Base-by-base conservation (phyloP, 2,329 filamentous ascomycete species). In the Fusarium liriodendri region DNA sequence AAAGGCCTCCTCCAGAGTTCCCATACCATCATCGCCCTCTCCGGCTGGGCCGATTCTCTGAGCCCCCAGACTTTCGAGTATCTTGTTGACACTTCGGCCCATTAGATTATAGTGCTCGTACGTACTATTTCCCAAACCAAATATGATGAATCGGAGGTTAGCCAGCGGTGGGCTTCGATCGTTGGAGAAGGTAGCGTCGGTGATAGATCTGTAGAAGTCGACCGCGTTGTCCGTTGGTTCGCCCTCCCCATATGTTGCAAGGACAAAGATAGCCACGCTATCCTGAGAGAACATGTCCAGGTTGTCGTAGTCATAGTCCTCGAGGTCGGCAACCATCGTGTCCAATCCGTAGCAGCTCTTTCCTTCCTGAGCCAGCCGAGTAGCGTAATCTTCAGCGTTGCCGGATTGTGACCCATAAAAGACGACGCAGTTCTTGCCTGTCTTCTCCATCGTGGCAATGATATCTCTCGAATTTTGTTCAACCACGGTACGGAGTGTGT, bases 401-500 rank as follows among this genome's bases (percentile, higher is more conserved):
- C 47, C 47, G 10, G 47, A 29, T 7, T 54, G 47, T 11, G 47
- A 29, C 2, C 47, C 47, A 32, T 54, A 54, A 3, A 54, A 54
- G 10, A 54, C 16, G 10, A 54, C 10, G 11, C 47, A 54, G 10
- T 54, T 54, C 29, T 54, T 54, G 18, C 27, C 18, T 18, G 47
- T 5, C 27, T n/a, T 32, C 0, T n/a, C n/a, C 18, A 54, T 54
- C 3, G 3, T 4, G 9, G 4, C 5, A 6, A 54, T 14, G 11
- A 54, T 54, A 5, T 54, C 47, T 54, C 47, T 54, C 5, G 47
- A 13, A 5, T 47, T 47, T 10, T 25, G 18, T n/a, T 40, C 18
- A 2, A 1, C 8, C 0, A 3, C 18, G 4, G 18, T n/a, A 5
- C 6, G 9, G 18, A 40, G 18, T n/a, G 4, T n/a, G 37, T n/a